A percentile compares a stretch with the other conserved stretches of the same genome.
Evolutionary conservation across 441 rosid genomes (phyloP).

Genomic region (Corymbia citriodora): DNA sequence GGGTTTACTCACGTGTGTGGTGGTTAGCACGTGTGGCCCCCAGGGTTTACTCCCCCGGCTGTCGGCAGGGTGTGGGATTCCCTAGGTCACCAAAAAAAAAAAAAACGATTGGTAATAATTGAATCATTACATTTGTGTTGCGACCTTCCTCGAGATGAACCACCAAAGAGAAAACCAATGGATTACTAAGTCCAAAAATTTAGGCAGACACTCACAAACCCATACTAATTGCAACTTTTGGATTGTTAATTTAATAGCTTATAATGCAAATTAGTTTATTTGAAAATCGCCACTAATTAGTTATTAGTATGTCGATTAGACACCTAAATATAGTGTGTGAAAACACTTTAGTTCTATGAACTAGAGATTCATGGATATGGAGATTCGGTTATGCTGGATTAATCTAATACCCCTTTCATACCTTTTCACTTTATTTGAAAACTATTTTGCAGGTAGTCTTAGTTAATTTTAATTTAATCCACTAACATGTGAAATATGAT

Average conservation of each 20-base stretch:
- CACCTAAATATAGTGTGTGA: background rate
- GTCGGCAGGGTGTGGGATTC: no score
- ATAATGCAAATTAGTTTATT: no score
- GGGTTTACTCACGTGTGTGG: no score
- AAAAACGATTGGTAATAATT: fast-evolving
- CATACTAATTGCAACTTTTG: background rate
- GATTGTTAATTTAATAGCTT: background rate
- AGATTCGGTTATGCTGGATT: background rate
- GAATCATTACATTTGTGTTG: background rate
- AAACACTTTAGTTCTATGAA: background rate
- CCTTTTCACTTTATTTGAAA: no score
- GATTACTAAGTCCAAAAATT: background rate
- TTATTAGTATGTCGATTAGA: background rate
- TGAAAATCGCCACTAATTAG: no score
- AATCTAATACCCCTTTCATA: background rate
- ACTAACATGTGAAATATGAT: background rate
- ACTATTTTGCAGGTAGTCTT: background rate
- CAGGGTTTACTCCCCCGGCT: no score
- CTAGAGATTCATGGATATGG: background rate
- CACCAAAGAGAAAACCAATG: background rate
- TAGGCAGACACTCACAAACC: background rate
- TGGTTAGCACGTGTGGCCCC: no score
- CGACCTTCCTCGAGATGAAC: background rate
- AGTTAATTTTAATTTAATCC: background rate
- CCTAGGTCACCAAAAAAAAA: no score